Evolutionary conservation across 2,329 filamentous ascomycete genomes (phyloP), one percentile per base, ranked within the genome.

Genomic region (Xylaria multiplex): DNA sequence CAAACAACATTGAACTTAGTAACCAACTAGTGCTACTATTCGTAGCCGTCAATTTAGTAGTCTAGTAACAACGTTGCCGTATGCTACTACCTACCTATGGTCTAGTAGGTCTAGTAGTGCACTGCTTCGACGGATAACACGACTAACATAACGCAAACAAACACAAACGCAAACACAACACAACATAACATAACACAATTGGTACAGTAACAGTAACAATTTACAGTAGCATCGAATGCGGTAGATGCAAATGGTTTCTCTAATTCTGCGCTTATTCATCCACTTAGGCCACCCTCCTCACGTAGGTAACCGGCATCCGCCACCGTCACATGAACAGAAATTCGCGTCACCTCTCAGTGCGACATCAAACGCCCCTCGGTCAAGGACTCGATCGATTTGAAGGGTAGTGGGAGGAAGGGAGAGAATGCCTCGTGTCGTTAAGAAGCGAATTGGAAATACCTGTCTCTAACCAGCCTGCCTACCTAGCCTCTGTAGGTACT

Each of bases 401-500:
- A 56, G 56, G 43, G 19, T 32, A 40, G n/a, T 40, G 9, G 37
- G 11, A 40, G 14, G 46, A 30, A 56, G 16, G 22, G 14, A 42
- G 42, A 6, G 58, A 42, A 59, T 42, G 32, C 54, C 55, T 57
- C 46, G 32, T 35, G 32, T 42, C 55, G 40, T 24, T 30, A 32
- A 40, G 16, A 16, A 16, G 30, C 61, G n/a, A 64, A 53, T 59
- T 37, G 55, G 40, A 64, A 54, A 53, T 53, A 55, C 53, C 24
- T 8, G 30, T 14, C 13, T 40, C 37, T 53, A 49, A 14, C 59
- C 6, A 37, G 30, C 30, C 19, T 14, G 11, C 9, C 9, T 40
- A 40, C 2, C 27, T 27, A 27, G 27, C 27, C 27, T 40, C 2
- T 40, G 37, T 37, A 37, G 37, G 37, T 3, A 40, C 9, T 14